Conservation (phyloP, 345 rosid species). For the Citrus medica region DNA sequence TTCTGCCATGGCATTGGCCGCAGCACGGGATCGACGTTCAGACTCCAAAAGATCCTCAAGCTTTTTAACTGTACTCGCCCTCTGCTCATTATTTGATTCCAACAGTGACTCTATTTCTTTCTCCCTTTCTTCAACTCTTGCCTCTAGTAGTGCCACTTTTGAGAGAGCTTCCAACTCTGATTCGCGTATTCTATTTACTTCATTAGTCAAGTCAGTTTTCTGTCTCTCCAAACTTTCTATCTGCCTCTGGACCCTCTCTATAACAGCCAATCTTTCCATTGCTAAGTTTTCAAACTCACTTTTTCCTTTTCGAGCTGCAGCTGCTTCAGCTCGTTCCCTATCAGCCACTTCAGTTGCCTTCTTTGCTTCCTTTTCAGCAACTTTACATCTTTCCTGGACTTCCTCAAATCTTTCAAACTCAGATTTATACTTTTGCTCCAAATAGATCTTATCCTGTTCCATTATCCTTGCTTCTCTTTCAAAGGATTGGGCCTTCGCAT, state of each 20-base stretch:
- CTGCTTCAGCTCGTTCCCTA: conserved; percentile 81
- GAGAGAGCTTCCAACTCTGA: conserved; percentile 76
- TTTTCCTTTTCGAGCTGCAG: conserved; percentile 75
- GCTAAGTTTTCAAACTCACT: conserved; percentile 73
- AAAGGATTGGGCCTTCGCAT: conserved; percentile 63
- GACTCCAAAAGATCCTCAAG: conserved; percentile 78
- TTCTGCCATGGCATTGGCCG: conserved; percentile 73
- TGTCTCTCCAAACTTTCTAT: conserved; percentile 79
- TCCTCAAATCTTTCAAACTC: conserved; percentile 85
- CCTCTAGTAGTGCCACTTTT: conserved; percentile 66
- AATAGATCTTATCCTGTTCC: conserved; percentile 83
- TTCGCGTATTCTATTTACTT: conserved; percentile 49
- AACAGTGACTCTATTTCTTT: conserved; percentile 83
- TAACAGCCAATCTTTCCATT: conserved; percentile 83
- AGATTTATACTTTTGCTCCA: conserved; percentile 77
- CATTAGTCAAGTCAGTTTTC: conserved; percentile 57
- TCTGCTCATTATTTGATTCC: conserved; percentile 71
- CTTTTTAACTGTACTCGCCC: conserved; percentile 72
- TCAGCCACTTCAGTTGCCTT: conserved; percentile 89
- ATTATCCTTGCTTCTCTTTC: conserved; percentile 75
- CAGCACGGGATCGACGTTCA: conserved; percentile 78
- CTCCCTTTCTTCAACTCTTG: conserved; percentile 90
- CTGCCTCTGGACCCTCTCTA: conserved; percentile 80
- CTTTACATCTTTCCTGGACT: conserved; percentile 72
- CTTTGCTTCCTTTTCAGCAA: conserved; percentile 85